phyloP scores from a whole-genome alignment of 1,284 basidiomycete genomes.

The Naganishia liquefaciens region DNA sequence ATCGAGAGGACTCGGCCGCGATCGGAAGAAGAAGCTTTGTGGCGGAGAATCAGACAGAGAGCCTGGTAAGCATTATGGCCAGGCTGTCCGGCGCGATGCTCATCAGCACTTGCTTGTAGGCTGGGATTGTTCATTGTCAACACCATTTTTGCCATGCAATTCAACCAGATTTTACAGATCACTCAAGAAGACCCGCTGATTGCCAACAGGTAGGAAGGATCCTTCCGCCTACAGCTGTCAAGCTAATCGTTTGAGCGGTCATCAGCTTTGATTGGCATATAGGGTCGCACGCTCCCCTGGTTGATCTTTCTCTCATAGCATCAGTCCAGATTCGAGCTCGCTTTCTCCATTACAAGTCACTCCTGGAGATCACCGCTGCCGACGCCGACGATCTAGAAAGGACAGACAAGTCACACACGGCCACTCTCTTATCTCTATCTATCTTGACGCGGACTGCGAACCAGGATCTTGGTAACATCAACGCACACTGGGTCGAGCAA shows the following conservation, averaged over 20 bases:
- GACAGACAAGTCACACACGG: conserved; percentile 20
- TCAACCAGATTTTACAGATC: conserved; percentile 46
- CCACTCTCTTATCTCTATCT: conserved; percentile 39
- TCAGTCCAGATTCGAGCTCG: conserved; percentile 42
- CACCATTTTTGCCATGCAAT: conserved; percentile 48
- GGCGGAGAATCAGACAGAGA: conserved; percentile 40
- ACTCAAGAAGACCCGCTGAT: conserved; percentile 42
- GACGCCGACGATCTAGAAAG: conserved; percentile 19
- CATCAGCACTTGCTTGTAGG: conserved; percentile 31
- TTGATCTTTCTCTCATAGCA: conserved; percentile 42
- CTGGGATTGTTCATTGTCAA: conserved; percentile 44
- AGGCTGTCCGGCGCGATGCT: background rate
- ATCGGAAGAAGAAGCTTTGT: conserved; percentile 32
- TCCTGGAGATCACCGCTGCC: conserved; percentile 35
- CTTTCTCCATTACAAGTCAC: conserved; percentile 43
- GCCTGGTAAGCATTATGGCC: conserved; percentile 39
- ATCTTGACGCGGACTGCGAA: conserved; percentile 44
- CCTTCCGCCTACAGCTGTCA: background rate
- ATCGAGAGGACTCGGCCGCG: conserved; percentile 31
- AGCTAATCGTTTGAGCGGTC: background rate
- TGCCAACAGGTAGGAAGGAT: conserved; percentile 35
- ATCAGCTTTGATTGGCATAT: conserved; percentile 34
- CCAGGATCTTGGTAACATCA: conserved; percentile 41
- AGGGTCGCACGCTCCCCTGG: conserved; percentile 36
- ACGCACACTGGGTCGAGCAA: conserved; percentile 44